Evolutionary conservation across 2,329 filamentous ascomycete genomes (phyloP).

Genomic region (Ambrosiella cleistominuta): DNA sequence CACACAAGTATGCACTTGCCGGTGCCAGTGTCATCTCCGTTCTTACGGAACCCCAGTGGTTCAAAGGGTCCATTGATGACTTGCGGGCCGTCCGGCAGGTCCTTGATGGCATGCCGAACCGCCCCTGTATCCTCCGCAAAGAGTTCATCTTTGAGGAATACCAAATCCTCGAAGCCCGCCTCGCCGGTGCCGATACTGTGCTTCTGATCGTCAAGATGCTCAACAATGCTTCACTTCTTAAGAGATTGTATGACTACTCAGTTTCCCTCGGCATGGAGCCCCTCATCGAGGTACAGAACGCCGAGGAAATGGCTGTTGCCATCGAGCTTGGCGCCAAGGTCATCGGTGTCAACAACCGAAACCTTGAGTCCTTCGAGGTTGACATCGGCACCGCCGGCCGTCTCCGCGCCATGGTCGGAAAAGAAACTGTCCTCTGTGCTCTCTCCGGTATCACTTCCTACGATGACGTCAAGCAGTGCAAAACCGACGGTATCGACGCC

Average conservation of each 20-base stretch:
- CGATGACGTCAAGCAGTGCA: slow-evolving; percentile 74
- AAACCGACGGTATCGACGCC: slow-evolving; percentile 76
- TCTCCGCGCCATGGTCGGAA: slow-evolving; percentile 69
- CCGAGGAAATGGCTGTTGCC: slow-evolving; percentile 79
- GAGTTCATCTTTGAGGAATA: slow-evolving; percentile 98
- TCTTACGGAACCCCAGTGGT: slow-evolving; percentile 97
- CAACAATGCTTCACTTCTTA: slow-evolving; percentile 47
- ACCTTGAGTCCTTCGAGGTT: slow-evolving; percentile 90
- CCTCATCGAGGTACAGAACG: slow-evolving; percentile 87
- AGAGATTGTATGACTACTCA: slow-evolving; percentile 73
- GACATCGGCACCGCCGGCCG: slow-evolving; percentile 84
- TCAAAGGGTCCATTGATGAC: slow-evolving; percentile 95
- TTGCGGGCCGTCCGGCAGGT: slow-evolving; percentile 72
- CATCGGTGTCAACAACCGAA: slow-evolving; percentile 95
- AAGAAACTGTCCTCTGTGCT: slow-evolving; percentile 76
- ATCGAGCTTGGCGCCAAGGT: slow-evolving; percentile 74
- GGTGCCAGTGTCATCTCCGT: slow-evolving; percentile 96
- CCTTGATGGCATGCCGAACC: slow-evolving; percentile 77
- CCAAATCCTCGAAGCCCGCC: slow-evolving; percentile 82
- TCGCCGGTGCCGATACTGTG: slow-evolving; percentile 88
- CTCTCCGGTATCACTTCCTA: slow-evolving; percentile 84
- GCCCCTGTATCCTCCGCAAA: slow-evolving; percentile 81
- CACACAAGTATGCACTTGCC: slow-evolving; percentile 76
- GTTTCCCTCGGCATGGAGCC: slow-evolving; percentile 89
- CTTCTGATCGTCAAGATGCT: slow-evolving; percentile 98